phyloP scores from a whole-genome alignment of 352 stramenopile species.

The Elongisporangium undulatum region DNA sequence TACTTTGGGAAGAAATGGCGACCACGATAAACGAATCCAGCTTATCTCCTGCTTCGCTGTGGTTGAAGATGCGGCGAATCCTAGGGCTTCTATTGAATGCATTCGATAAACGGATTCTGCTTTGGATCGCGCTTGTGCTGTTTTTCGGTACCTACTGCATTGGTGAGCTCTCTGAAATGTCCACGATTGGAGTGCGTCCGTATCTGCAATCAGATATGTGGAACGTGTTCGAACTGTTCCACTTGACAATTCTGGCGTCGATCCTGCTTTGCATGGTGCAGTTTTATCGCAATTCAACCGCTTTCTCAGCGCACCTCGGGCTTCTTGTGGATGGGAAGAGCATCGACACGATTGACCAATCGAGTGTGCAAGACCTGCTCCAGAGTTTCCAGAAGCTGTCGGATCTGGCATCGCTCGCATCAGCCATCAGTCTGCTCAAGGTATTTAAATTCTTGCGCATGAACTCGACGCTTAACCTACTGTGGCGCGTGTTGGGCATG shows the following conservation, averaged over 20 bases:
- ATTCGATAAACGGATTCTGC: constrained; percentile 55
- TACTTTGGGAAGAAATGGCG: not conserved
- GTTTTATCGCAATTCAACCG: constrained; percentile 61
- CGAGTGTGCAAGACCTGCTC: constrained; percentile 56
- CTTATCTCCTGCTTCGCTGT: not conserved
- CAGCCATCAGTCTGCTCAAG: constrained; percentile 78
- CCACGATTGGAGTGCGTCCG: constrained; percentile 62
- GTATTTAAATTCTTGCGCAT: constrained; percentile 90
- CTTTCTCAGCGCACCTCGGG: constrained; percentile 43
- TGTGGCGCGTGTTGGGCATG: constrained; percentile 84
- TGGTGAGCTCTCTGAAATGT: constrained; percentile 73
- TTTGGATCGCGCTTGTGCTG: constrained; percentile 61
- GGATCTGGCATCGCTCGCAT: constrained; percentile 68
- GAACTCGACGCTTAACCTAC: constrained; percentile 85
- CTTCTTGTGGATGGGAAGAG: constrained; percentile 20
- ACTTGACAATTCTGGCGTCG: constrained; percentile 57
- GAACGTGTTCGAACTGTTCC: constrained; percentile 85
- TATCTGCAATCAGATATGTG: constrained; percentile 85
- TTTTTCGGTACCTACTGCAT: constrained; percentile 84
- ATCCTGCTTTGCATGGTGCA: constrained; percentile 63
- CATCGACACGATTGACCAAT: constrained; percentile 57
- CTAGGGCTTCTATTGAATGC: not conserved
- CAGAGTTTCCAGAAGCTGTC: constrained; percentile 68
- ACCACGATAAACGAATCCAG: not conserved
- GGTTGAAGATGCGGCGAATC: not conserved